A percentile compares a stretch with the other conserved stretches of the same genome.
These are phyloP conservation scores for Cyberlindnera euphorbiiphila DNA, from an alignment of 805 yeast species.

Conservation along the genomic window DNA sequence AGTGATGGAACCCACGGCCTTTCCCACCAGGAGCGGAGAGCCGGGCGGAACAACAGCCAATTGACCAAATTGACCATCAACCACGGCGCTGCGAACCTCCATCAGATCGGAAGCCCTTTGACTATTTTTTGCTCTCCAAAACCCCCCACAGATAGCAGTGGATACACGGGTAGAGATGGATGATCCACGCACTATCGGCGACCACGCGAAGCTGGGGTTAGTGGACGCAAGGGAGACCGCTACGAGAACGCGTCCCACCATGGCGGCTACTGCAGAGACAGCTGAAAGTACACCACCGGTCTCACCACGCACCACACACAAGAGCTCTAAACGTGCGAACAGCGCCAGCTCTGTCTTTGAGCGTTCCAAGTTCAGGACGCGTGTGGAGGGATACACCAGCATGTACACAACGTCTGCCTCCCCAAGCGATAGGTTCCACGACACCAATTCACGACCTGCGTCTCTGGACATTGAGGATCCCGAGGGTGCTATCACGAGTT, in stretches of 20 bases:
- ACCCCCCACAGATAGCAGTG: no score
- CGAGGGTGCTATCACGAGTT: slow-evolving; percentile 7
- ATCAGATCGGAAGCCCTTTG: no score
- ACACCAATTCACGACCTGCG: neutral
- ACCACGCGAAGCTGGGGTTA: slow-evolving; percentile 7
- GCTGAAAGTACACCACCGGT: neutral
- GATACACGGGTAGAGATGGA: no score
- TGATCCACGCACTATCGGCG: slow-evolving; percentile 6
- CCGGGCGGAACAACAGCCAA: no score
- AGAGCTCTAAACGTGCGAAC: slow-evolving; percentile 25
- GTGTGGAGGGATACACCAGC: slow-evolving; percentile 7
- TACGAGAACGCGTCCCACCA: slow-evolving; percentile 9
- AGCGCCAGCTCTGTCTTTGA: slow-evolving; percentile 21
- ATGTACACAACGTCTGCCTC: slow-evolving; percentile 16
- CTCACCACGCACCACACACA: slow-evolving; percentile 2
- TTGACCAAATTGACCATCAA: no score
- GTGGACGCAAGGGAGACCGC: neutral
- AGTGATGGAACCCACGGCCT: no score
- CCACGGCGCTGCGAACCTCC: no score
- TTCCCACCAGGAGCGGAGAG: no score
- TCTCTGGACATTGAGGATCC: slow-evolving; percentile 3
- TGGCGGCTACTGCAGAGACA: slow-evolving; percentile 4
- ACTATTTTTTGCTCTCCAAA: no score
- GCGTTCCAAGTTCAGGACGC: slow-evolving; percentile 24
- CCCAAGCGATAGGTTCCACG: slow-evolving; percentile 2